Evolutionary conservation across 2,329 filamentous ascomycete genomes (phyloP).

Genomic region (Colletotrichum sp.): DNA sequence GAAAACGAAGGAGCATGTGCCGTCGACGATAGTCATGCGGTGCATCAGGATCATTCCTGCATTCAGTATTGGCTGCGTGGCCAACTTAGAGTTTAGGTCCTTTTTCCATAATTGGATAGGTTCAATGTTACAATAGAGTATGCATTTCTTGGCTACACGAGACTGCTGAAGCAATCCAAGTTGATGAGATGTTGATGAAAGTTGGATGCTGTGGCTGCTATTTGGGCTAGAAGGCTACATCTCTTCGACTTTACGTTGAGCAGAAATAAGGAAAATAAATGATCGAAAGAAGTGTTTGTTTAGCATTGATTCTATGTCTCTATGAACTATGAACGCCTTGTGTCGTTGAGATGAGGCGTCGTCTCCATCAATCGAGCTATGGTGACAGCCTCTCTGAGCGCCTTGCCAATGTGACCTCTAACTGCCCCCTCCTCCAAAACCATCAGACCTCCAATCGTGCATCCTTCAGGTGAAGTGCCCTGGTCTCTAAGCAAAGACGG

Average conservation of each 20-base stretch:
- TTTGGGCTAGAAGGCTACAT: background rate
- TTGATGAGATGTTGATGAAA: background rate
- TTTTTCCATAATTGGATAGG: background rate
- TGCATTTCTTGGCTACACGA: background rate
- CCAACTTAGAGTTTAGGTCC: conserved; percentile 24
- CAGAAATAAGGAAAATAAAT: too few species aligned
- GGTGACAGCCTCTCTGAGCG: conserved; percentile 52
- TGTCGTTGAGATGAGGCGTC: conserved; percentile 45
- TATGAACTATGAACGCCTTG: conserved; percentile 16
- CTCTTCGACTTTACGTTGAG: too few species aligned
- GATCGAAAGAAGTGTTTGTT: too few species aligned
- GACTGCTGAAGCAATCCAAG: accelerated
- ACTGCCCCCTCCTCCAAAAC: conserved; percentile 64
- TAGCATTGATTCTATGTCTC: background rate
- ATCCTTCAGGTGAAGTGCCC: conserved; percentile 64
- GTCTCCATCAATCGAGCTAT: conserved; percentile 46
- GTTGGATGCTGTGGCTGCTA: too few species aligned
- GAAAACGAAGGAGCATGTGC: conserved; percentile 26
- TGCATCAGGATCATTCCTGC: conserved; percentile 33
- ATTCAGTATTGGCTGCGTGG: conserved; percentile 33
- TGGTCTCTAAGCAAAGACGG: conserved; percentile 63
- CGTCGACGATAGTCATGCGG: conserved; percentile 30
- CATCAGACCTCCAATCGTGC: conserved; percentile 63
- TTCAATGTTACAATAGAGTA: background rate
- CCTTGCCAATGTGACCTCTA: conserved; percentile 44